phyloP scores from a whole-genome alignment of 352 stramenopile species.

The Globisporangium cylindrosporum region DNA sequence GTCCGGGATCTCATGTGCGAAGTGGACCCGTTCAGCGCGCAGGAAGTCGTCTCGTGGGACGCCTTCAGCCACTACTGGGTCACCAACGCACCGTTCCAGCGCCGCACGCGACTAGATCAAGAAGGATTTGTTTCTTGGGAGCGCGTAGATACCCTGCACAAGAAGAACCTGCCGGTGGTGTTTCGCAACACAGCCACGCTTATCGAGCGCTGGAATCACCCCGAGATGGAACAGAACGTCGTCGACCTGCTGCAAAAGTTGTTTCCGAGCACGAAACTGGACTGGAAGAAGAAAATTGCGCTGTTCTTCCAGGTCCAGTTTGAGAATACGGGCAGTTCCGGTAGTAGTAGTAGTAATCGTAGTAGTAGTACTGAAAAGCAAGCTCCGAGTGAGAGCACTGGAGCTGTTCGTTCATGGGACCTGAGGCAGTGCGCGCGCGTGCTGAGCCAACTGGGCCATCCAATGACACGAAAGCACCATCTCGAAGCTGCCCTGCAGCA shows the following conservation, averaged over 20 bases:
- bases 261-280: slow-evolving; percentile 55
- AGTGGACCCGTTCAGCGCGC: slow-evolving; percentile 34
- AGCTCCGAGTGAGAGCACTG: not conserved
- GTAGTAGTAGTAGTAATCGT: not conserved
- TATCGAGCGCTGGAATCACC: slow-evolving; percentile 50
- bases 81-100: slow-evolving; percentile 46
- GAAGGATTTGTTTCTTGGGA: slow-evolving; percentile 36
- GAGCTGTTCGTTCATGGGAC: slow-evolving; percentile 13
- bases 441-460: slow-evolving; percentile 34
- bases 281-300: slow-evolving; percentile 45
- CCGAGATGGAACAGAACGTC: slow-evolving; percentile 41
- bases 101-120: slow-evolving; percentile 29
- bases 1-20: slow-evolving; percentile 38
- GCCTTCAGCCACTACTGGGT: slow-evolving; percentile 51
- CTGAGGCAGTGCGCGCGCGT: slow-evolving; percentile 26
- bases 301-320: slow-evolving; percentile 54
- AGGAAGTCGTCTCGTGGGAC: slow-evolving; percentile 41
- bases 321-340: slow-evolving; percentile 1
- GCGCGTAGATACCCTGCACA: slow-evolving; percentile 34
- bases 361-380: not conserved
- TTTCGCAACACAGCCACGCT: slow-evolving; percentile 41
- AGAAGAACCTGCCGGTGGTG: slow-evolving; percentile 15
- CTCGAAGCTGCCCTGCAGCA: slow-evolving; percentile 27
- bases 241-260: slow-evolving; percentile 37
- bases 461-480: slow-evolving; percentile 29